Conservation (phyloP, 345 rosid genomes). For the Lumnitzera littorea region DNA sequence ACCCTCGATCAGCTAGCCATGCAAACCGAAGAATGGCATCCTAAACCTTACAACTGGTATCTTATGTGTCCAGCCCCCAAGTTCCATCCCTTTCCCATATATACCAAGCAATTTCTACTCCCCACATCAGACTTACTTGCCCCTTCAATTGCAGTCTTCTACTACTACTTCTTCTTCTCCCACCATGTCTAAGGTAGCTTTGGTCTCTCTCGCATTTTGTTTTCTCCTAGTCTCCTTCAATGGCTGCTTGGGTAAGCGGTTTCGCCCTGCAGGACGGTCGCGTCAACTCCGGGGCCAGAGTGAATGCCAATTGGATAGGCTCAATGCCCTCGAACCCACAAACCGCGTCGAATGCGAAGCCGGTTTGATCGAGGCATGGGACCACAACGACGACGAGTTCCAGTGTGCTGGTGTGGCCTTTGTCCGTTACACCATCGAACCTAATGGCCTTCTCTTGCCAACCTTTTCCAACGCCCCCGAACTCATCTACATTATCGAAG, state of each 20-base stretch:
- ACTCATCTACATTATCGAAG: conserved; percentile 45
- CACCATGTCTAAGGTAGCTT: conserved; percentile 7
- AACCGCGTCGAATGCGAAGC: conserved; percentile 40
- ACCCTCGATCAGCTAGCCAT: conserved; percentile 16
- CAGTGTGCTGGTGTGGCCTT: conserved; percentile 54
- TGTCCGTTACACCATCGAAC: conserved; percentile 28
- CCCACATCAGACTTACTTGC: neutral
- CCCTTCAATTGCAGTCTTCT: conserved; percentile 8
- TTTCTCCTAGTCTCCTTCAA: conserved; percentile 23
- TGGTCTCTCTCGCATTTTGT: conserved; percentile 22
- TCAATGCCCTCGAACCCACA: conserved; percentile 43
- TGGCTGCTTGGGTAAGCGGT: conserved; percentile 18
- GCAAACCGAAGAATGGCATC: conserved; percentile 34
- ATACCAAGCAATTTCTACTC: too few relatives aligned
- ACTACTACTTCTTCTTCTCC: neutral
- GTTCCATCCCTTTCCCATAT: neutral
- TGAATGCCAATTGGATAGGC: conserved; percentile 47
- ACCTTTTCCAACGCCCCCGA: conserved; percentile 30
- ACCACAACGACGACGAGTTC: conserved; percentile 44
- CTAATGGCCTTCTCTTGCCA: conserved; percentile 55
- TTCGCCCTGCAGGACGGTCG: neutral
- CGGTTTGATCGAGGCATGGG: conserved; percentile 49
- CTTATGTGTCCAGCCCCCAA: conserved; percentile 10
- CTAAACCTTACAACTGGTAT: conserved; percentile 5
- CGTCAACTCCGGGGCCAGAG: conserved; percentile 10